Evolutionary conservation across 371 early-diverging fungal species (phyloP).

Genomic region (Actinomucor elegans): DNA sequence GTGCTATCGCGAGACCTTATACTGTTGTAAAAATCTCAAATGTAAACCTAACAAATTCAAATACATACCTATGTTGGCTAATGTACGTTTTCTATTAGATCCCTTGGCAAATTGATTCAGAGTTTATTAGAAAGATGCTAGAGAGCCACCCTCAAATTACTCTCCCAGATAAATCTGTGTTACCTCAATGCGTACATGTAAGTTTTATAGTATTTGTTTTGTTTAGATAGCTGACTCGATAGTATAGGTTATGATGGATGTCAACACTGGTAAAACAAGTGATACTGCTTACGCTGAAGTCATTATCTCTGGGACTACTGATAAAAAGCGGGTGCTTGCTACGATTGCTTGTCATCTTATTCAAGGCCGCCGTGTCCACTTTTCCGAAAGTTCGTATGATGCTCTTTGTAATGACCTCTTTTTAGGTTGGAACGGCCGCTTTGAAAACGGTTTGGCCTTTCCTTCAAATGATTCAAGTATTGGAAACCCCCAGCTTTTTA

Average conservation of each 20-base stretch:
- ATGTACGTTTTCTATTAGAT: background rate
- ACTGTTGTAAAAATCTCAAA: background rate
- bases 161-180: background rate
- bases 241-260: conserved; percentile 21
- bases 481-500: background rate
- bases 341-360: background rate
- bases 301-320: background rate
- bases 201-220: background rate
- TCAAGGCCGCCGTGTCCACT: conserved; percentile 10
- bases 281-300: conserved; percentile 12
- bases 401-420: conserved; percentile 10
- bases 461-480: background rate
- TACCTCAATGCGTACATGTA: conserved; percentile 19
- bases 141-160: background rate
- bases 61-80: background rate
- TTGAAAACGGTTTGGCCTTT: conserved; percentile 7
- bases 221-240: background rate
- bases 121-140: background rate
- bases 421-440: conserved; percentile 6
- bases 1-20: background rate
- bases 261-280: conserved; percentile 10
- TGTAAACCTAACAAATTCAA: background rate
- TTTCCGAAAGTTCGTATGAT: conserved; percentile 8
- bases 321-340: background rate
- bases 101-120: conserved; percentile 1